Evolutionary conservation across 2,329 filamentous ascomycete species (phyloP).

Genomic region (Helotiales sp.): DNA sequence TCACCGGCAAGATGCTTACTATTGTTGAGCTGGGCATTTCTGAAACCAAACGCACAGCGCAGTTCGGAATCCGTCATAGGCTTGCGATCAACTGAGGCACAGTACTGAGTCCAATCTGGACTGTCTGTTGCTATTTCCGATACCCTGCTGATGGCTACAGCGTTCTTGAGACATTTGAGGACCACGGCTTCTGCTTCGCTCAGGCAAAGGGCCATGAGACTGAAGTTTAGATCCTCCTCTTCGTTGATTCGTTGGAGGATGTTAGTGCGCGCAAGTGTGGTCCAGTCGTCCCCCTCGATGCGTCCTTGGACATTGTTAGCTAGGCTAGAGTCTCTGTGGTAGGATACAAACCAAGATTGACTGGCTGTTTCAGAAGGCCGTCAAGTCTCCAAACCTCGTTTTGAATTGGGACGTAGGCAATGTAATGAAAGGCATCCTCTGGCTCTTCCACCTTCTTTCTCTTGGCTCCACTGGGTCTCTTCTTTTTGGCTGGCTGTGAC

Average conservation of each 20-base stretch:
- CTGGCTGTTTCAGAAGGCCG: constrained; percentile 73
- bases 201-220: constrained; percentile 71
- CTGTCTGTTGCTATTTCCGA: neutral
- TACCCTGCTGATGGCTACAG: constrained; percentile 43
- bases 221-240: constrained; percentile 69
- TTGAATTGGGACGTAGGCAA: constrained; percentile 80
- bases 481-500: constrained; percentile 34
- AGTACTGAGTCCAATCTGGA: neutral
- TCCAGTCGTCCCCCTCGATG: constrained; percentile 57
- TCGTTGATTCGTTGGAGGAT: constrained; percentile 69
- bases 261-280: constrained; percentile 60
- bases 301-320: constrained; percentile 22
- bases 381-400: constrained; percentile 85
- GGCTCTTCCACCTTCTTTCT: constrained; percentile 43
- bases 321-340: neutral
- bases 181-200: constrained; percentile 52
- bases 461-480: constrained; percentile 29
- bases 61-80: neutral
- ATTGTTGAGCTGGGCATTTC: neutral
- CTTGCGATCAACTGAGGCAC: neutral
- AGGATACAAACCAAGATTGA: constrained; percentile 53
- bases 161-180: constrained; percentile 41
- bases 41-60: neutral
- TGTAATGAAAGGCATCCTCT: constrained; percentile 79
- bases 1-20: neutral